These are phyloP conservation scores for Clohesyomyces aquaticus DNA, from an alignment of 495 filamentous ascomycete genomes.

Conservation along the genomic window DNA sequence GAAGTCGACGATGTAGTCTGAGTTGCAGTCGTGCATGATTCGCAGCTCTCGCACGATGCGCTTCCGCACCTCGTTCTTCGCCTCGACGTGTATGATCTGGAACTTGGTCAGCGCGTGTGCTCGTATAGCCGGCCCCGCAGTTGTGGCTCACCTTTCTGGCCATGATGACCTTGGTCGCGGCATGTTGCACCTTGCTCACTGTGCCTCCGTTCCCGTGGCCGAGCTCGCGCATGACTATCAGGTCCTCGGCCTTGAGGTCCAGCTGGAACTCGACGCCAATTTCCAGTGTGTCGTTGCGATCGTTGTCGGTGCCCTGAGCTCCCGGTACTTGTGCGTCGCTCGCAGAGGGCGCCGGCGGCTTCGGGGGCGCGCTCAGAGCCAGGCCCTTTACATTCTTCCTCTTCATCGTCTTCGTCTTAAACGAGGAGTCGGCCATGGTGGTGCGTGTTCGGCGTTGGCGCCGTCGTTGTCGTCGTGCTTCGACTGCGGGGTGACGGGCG, in stretches of 20 bases:
- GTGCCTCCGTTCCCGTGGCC: conserved; percentile 96
- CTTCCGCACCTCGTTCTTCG: conserved; percentile 93
- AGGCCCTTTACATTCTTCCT: conserved; percentile 98
- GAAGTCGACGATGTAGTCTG: conserved; percentile 93
- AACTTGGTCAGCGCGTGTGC: conserved; percentile 1
- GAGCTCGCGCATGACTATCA: conserved; percentile 90
- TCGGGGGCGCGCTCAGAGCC: conserved; percentile 71
- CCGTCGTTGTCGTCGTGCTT: conserved; percentile 9
- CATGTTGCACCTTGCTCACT: conserved; percentile 95
- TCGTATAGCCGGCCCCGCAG: neutral
- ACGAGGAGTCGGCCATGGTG: conserved; percentile 72
- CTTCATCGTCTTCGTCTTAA: conserved; percentile 90
- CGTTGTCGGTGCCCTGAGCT: conserved; percentile 64
- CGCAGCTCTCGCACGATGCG: conserved; percentile 94
- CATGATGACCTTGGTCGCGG: conserved; percentile 94
- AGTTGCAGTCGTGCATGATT: conserved; percentile 98
- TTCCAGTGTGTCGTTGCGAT: conserved; percentile 78
- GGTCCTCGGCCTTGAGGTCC: conserved; percentile 87
- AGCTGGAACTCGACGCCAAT: conserved; percentile 96
- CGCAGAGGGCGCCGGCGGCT: conserved; percentile 61
- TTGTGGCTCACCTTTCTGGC: conserved; percentile 78
- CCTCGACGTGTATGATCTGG: conserved; percentile 96
- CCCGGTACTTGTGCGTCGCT: conserved; percentile 64
- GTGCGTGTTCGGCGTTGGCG: conserved; percentile 31
- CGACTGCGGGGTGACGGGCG: conserved; percentile 9